A percentile compares a stretch with the other conserved stretches of the same genome.
phyloP scores from a whole-genome alignment of 2,329 filamentous ascomycete genomes.

The Zarea fungicola region DNA sequence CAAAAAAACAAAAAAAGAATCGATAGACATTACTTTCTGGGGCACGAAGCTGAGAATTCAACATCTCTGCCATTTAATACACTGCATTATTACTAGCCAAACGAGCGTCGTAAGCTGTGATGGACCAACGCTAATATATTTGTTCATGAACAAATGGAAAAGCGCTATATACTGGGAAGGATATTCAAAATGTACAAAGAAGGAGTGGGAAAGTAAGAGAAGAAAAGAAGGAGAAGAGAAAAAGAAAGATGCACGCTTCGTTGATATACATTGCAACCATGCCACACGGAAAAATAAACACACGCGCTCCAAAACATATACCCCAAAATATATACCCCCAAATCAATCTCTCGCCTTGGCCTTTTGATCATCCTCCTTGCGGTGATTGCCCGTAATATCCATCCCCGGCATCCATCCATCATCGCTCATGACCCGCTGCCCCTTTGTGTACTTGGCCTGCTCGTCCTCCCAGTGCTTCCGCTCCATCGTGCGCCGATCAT shows the following conservation, averaged over 20 bases:
- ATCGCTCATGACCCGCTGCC: conserved; percentile 13
- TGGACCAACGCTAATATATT: too few species aligned
- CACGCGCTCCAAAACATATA: too few species aligned
- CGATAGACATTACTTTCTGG: not conserved
- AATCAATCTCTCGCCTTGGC: conserved; percentile 7
- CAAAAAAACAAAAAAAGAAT: not conserved
- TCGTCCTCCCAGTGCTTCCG: conserved; percentile 66
- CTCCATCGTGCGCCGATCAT: conserved; percentile 59
- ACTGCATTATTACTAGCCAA: not conserved
- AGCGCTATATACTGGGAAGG: not conserved
- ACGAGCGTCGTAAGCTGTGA: not conserved
- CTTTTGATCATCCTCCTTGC: conserved; percentile 32
- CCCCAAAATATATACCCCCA: too few species aligned
- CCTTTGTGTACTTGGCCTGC: conserved; percentile 47
- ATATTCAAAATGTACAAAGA: conserved; percentile 2
- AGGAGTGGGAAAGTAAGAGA: not conserved
- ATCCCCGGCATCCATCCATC: not conserved
- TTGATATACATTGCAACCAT: not conserved
- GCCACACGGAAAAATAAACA: too few species aligned
- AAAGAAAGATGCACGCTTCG: not conserved
- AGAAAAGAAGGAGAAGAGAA: not conserved
- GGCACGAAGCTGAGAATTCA: not conserved
- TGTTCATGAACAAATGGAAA: not conserved
- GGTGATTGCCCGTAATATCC: conserved; percentile 32
- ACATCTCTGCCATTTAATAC: conserved; percentile 1